Evolutionary conservation across 352 stramenopile species (phyloP), one percentile per base, ranked within the genome.

Genomic region (Phytophthora citrophthora): DNA sequence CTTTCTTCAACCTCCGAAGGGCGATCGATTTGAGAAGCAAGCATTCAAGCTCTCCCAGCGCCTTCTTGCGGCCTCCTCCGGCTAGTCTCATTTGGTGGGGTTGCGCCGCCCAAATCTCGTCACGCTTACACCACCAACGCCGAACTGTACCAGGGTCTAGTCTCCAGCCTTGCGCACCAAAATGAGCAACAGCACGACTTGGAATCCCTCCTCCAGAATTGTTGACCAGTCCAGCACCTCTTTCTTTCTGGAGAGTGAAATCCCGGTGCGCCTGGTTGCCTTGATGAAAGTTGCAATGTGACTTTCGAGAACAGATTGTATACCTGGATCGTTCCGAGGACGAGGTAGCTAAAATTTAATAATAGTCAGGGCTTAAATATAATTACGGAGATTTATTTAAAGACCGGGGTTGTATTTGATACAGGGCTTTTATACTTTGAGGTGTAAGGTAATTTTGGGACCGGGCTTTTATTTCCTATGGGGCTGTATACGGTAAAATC

Each of bases 401-500:
- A 26, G 39, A 45, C 39, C 39, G 39, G n/a, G 39, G 2, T 27
- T 20, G 0, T 20, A 45, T 45, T 45, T 45, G 39, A 26, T 45
- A 45, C 39, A 45, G 39, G 39, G 39, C n/a, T 45, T 45, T 20
- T 27, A 45, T 13, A 23, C n/a, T 45, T 20, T 45, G 0, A 26
- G 5, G 1, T n/a, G 39, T 23, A 16, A 45, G 39, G 1, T 20
- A 16, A 45, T 45, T 45, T 45, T 12, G 16, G 39, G 5, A 45
- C 16, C 16, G 39, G 39, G 39, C 39, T 45, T 45, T 45, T 45
- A 45, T 45, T 45, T 45, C 39, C 39, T 27, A 45, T n/a, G 39
- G 39, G 39, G 39, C 39, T 45, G 39, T 24, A 45, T 13, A 45
- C 10, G 39, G 39, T 45, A 45, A 45, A 45, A 45, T 24, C 20